A percentile compares a stretch with the other conserved stretches of the same genome.
phyloP scores from a whole-genome alignment of 208 protist species.

The Leishmania aethiopica region DNA sequence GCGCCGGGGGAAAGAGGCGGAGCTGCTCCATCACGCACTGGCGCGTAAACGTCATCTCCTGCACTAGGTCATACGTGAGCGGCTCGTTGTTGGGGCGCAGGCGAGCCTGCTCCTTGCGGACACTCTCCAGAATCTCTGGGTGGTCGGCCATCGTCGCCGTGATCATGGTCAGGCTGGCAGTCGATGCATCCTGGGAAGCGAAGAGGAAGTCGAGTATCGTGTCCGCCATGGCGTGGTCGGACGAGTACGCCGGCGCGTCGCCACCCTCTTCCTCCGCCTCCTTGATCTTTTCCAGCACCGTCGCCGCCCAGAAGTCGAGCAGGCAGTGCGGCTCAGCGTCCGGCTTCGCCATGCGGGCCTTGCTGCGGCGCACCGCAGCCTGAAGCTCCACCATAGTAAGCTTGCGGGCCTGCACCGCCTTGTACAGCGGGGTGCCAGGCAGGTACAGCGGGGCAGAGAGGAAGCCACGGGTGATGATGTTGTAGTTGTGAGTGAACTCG shows the following conservation, averaged over 20 bases:
- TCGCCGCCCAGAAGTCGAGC: slow-evolving; percentile 92
- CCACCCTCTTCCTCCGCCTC: slow-evolving; percentile 75
- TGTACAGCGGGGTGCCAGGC: slow-evolving; percentile 92
- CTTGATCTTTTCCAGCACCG: slow-evolving; percentile 63
- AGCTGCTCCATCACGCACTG: slow-evolving; percentile 88
- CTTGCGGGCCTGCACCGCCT: slow-evolving; percentile 88
- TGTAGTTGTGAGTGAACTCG: slow-evolving; percentile 93
- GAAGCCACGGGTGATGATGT: slow-evolving; percentile 94
- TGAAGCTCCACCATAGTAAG: slow-evolving; percentile 83
- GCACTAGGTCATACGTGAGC: slow-evolving; percentile 82
- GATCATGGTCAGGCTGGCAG: slow-evolving; percentile 87
- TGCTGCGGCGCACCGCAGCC: slow-evolving; percentile 78
- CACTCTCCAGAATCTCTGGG: slow-evolving; percentile 85
- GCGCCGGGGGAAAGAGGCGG: slow-evolving; percentile 74
- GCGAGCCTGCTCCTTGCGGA: slow-evolving; percentile 86
- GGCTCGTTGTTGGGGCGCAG: slow-evolving; percentile 82
- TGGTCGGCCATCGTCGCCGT: slow-evolving; percentile 88
- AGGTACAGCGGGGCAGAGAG: slow-evolving; percentile 91
- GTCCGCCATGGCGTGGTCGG: slow-evolving; percentile 89
- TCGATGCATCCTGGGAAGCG: slow-evolving; percentile 90
- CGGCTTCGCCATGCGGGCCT: slow-evolving; percentile 69
- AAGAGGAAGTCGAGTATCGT: slow-evolving; percentile 95
- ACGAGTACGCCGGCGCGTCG: slow-evolving; percentile 68
- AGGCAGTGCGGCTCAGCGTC: slow-evolving; percentile 88
- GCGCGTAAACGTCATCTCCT: slow-evolving; percentile 90